Evolutionary conservation across 2,329 filamentous ascomycete genomes (phyloP), one percentile per base, ranked within the genome.

Genomic region (Blastomyces gilchristii): DNA sequence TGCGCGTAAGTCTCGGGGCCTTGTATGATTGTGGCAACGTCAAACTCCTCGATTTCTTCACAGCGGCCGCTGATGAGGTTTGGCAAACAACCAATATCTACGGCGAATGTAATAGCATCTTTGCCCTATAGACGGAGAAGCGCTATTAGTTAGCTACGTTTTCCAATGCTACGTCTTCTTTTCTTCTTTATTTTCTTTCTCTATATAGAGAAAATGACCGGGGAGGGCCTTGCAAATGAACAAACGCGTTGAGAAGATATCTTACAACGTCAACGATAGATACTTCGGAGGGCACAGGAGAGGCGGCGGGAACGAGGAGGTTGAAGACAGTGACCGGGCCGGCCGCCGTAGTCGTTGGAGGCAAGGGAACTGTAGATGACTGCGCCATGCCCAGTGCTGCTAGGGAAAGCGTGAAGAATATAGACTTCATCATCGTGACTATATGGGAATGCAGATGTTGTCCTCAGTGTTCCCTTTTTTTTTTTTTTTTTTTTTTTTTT

Each of bases 91-190:
- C 41, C 57, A 6, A 58, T 12, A 14, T 58, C 57, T 43, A 58
- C 31, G 39, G 25, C 57, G 25, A 58, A 58, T 18, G 57, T 58
- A 31, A 58, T 58, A 14, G 57, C 57, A 25, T 58, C 39, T 18
- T 31, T n/a, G 57, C 37, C 41, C 57, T 58, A 25, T 34, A 7
- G n/a, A 34, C 2, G 9, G 34, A n/a, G 31, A 22, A 41, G 53
- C 1, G 25, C 8, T 34, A 16, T 45, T 31, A 12, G 2, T n/a
- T 47, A 14, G 5, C 41, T 43, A 3, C 1, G n/a, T 6, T 28
- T 47, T 28, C 31, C 39, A 47, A 9, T 47, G 14, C 6, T 18
- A 16, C 34, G 25, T 22, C n/a, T 22, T 22, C n/a, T 39, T 18
- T 25, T 6, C 12, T 28, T 6, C 9, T 22, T 41, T 14, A 22